A percentile compares a stretch with the other conserved stretches of the same genome.
Conservation (phyloP, 768 basidiomycete genomes). For the Rhodotorula taiwanensis region DNA sequence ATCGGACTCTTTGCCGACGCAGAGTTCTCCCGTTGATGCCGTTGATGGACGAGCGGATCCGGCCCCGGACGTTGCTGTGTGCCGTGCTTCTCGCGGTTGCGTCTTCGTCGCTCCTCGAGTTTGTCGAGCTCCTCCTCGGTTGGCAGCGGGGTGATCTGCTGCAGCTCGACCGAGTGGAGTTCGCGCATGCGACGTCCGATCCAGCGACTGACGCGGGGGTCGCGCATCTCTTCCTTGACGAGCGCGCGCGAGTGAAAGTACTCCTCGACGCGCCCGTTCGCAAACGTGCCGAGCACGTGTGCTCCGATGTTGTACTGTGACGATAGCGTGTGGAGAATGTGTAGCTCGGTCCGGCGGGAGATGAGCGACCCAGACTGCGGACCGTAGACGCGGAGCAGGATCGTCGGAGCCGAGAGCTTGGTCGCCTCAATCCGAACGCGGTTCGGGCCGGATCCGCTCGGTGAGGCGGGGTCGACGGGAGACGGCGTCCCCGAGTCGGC, state of each 20-base stretch:
- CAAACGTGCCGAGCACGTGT: slow-evolving; percentile 85
- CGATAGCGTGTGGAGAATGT: slow-evolving; percentile 80
- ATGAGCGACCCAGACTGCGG: slow-evolving; percentile 77
- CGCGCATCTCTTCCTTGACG: slow-evolving; percentile 67
- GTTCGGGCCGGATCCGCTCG: neutral
- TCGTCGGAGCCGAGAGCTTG: slow-evolving; percentile 48
- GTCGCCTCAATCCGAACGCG: slow-evolving; percentile 37
- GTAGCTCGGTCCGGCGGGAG: slow-evolving; percentile 76
- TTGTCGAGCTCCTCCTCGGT: slow-evolving; percentile 9
- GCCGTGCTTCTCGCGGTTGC: neutral
- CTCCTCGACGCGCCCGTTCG: slow-evolving; percentile 90
- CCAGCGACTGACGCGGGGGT: slow-evolving; percentile 67
- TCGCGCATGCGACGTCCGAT: slow-evolving; percentile 95
- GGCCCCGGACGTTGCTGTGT: neutral
- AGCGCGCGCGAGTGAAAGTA: slow-evolving; percentile 85
- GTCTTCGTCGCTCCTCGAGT: neutral
- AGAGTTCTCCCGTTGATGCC: no score
- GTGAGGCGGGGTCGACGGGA: neutral
- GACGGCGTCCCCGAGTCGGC: neutral
- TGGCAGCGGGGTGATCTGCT: slow-evolving; percentile 50
- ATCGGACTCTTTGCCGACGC: neutral
- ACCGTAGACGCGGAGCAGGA: slow-evolving; percentile 88
- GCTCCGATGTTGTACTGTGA: slow-evolving; percentile 83
- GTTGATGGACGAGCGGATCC: neutral
- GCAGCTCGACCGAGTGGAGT: slow-evolving; percentile 83